Base-by-base conservation (phyloP, 1,139 yeast genomes). In the Diutina siamensis region DNA sequence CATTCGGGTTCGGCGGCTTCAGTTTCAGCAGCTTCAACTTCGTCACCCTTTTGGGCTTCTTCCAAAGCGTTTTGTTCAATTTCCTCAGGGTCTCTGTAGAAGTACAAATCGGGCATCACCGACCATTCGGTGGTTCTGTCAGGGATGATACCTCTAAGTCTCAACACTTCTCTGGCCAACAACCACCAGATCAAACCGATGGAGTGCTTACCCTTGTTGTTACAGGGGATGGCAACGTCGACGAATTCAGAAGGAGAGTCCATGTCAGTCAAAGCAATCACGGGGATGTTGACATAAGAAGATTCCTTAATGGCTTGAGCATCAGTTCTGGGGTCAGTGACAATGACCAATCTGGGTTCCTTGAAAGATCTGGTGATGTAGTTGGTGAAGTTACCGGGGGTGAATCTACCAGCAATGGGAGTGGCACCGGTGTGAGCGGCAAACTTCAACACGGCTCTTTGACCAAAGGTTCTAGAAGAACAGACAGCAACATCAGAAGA, bases 61-160 rank as follows among this genome's bases (percentile, higher is more conserved):
- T 81, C 89, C 63, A 78, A 79, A 59, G 80, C 74, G 66, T 80
- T 76, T 69, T 82, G 87, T 77, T 87, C 96, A 73, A 84, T 84
- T 77, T 92, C 99, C 79, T 92, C 98, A 68, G 98, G 98, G 78
- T 92, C 97, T 83, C 99, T 92, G 97, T 92, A 92, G 89, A 92
- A 92, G 88, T 89, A 92, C 76, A 89, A 83, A 79, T 92, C 99
- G 75, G 97, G 97, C 98, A 92, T 94, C 71, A 92, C 94, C 62
- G 94, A 77, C 99, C 99, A 92, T 71, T 84, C 85, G 72, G 94
- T 86, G 61, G 86, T 71, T 82, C 99, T 89, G 87, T 85, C 87
- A 69, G 95, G 89, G 63, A 92, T 76, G 68, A 89, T 83, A 69
- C 99, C 98, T 80, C 97, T 86, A 73, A 92, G 84, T 81, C 99